Evolutionary conservation across 257 asterid species (phyloP).

Genomic region (Solanum lycopersicoides): DNA sequence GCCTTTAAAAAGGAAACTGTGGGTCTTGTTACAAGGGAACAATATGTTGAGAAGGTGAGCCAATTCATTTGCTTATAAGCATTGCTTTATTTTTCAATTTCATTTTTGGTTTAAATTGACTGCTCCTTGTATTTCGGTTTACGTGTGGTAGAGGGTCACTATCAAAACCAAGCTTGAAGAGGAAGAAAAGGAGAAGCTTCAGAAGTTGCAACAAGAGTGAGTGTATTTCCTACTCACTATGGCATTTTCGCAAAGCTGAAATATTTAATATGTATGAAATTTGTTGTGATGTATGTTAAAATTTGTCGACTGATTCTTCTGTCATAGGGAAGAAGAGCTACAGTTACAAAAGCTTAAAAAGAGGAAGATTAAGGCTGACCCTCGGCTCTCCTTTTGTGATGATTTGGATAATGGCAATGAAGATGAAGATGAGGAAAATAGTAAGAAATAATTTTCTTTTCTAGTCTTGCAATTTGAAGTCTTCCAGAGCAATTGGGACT

Average conservation of each 20-base stretch:
- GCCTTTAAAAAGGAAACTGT: conserved; percentile 99
- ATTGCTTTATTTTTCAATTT: background rate
- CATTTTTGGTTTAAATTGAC: background rate
- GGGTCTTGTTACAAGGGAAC: conserved; percentile 92
- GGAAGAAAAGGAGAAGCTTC: conserved; percentile 98
- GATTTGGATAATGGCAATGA: conserved; percentile 64
- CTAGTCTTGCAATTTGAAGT: background rate
- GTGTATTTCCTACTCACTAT: conserved; percentile 2
- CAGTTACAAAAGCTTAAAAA: conserved; percentile 85
- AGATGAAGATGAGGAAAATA: conserved; percentile 63
- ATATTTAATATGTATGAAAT: background rate
- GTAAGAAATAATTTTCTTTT: conserved; percentile 22
- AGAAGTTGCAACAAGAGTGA: conserved; percentile 93
- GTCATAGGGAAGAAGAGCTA: conserved; percentile 84
- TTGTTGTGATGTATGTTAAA: background rate
- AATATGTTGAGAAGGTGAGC: conserved; percentile 91
- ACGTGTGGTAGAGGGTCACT: conserved; percentile 67
- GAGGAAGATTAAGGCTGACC: conserved; percentile 83
- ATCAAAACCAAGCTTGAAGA: conserved; percentile 84
- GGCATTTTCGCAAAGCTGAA: background rate
- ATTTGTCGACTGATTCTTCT: background rate
- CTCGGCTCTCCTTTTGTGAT: conserved; percentile 83
- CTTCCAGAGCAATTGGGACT: background rate
- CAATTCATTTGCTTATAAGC: background rate
- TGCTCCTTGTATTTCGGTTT: background rate